Conservation (phyloP, 2,329 filamentous ascomycete species). For the Fusarium heterosporum region DNA sequence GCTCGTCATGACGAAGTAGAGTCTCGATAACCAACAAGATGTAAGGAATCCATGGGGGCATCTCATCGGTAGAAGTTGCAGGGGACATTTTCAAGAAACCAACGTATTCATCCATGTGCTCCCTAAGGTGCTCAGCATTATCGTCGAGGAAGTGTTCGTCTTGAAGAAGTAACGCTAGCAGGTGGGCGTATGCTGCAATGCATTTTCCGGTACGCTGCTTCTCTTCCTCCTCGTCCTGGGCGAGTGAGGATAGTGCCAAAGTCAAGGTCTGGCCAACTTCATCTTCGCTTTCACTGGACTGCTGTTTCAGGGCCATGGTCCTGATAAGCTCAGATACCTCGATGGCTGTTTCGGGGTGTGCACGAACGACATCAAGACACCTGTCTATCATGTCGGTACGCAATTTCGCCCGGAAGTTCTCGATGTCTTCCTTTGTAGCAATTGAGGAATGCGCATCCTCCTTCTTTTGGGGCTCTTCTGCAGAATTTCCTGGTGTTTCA, state of each 20-base stretch:
- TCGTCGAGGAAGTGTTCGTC: constrained; percentile 83
- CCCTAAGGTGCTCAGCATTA: constrained; percentile 78
- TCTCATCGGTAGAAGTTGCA: constrained; percentile 76
- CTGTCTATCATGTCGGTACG: constrained; percentile 85
- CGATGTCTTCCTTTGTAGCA: constrained; percentile 77
- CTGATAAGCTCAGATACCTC: constrained; percentile 90
- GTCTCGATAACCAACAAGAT: constrained; percentile 91
- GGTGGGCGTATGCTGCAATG: constrained; percentile 90
- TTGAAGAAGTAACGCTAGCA: constrained; percentile 88
- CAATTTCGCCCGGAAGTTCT: constrained; percentile 78
- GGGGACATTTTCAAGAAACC: constrained; percentile 79
- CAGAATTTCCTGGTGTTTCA: constrained; percentile 25
- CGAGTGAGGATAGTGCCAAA: constrained; percentile 81
- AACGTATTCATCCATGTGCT: constrained; percentile 80
- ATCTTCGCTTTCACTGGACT: constrained; percentile 67
- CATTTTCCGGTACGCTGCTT: constrained; percentile 71
- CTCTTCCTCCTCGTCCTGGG: constrained; percentile 70
- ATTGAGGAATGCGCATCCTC: constrained; percentile 31
- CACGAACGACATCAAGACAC: constrained; percentile 88
- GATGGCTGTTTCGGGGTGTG: constrained; percentile 88
- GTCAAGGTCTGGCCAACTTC: constrained; percentile 87
- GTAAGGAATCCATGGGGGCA: constrained; percentile 93
- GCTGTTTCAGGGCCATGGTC: constrained; percentile 72
- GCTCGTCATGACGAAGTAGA: constrained; percentile 87
- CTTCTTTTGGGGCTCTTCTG: constrained; percentile 33